Evolutionary conservation across 192 early-diverging fungal species (phyloP).

Genomic region (Lobosporangium transversale): DNA sequence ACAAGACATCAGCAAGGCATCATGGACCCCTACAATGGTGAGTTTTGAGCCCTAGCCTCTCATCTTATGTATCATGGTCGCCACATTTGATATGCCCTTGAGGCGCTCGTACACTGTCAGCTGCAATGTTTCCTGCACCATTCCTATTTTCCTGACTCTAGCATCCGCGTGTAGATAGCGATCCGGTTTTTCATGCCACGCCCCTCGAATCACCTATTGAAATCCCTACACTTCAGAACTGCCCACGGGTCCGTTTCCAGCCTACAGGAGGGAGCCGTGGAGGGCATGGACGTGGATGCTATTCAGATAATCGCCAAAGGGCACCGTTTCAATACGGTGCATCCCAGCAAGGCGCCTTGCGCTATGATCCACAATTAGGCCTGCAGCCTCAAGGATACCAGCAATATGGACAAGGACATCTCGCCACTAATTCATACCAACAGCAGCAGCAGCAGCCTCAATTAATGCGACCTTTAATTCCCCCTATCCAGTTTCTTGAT

Average conservation of each 20-base stretch:
- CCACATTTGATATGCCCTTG: too few relatives aligned
- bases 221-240: conserved; percentile 54
- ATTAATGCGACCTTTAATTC: conserved; percentile 39
- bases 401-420: conserved; percentile 14
- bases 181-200: conserved; percentile 56
- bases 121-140: too few relatives aligned
- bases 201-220: conserved; percentile 54
- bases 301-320: background rate
- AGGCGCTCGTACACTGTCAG: too few relatives aligned
- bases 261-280: conserved; percentile 17
- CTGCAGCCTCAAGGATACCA: conserved; percentile 33
- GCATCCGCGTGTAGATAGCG: too few relatives aligned
- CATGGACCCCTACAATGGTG: conserved; percentile 47
- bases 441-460: conserved; percentile 13
- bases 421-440: conserved; percentile 10
- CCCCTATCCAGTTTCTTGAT: conserved; percentile 33
- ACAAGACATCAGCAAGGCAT: too few relatives aligned
- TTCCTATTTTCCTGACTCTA: too few relatives aligned
- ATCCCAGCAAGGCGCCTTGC: conserved; percentile 17
- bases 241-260: conserved; percentile 40
- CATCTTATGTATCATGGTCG: too few relatives aligned
- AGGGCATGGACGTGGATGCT: background rate
- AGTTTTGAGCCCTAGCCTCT: too few relatives aligned
- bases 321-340: conserved; percentile 21
- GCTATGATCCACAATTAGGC: conserved; percentile 40